Base-by-base conservation (phyloP, 129 eudicot species). In the Flaveria ramosissima region DNA sequence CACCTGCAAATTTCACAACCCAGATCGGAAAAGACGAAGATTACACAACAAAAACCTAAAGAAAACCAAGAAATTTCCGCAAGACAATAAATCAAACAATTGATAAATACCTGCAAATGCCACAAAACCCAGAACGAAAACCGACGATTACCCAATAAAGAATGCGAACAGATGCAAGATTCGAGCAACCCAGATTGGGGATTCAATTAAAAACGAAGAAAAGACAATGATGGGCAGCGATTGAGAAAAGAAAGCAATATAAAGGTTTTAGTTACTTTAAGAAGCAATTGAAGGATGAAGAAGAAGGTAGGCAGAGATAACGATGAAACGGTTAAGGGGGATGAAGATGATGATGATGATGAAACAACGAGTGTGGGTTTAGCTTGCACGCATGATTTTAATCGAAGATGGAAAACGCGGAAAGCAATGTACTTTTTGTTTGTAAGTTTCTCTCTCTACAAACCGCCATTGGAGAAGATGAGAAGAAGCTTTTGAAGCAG, bases 341-440 rank as follows among this genome's bases (percentile, higher is more conserved):
- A 53, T 17, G 53, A 23, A 65, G 70, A 66, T 55, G 53, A 75
- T 56, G 63, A 75, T 47, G 79, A 47, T 23, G 26, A 23, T 23
- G 26, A 23, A 23, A 23, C 26, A 75, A 63, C 26, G 47, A 26
- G 39, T 46, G 51, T 62, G 78, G 46, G 17, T 79, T 8, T 72
- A 72, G 83, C 84, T 80, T 80, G 84, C 76, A 80, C 84, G 84
- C 84, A 80, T 80, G 80, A 74, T 32, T 57, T 30, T 74, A 27
- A 50, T 56, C 7, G 30, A 41, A 17, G 83, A 64, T 39, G 78
- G 68, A 19, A 66, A 74, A 57, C 20, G 80, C 70, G 75, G 80
- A 72, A 80, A 80, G 84, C 84, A 80, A 80, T 80, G 84, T 63
- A 8, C 17, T 45, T 74, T 36, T 67, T 60, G 53, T 9, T 70